phyloP scores from a whole-genome alignment of 805 yeast genomes.

The Cyberlindnera subsufficiens region DNA sequence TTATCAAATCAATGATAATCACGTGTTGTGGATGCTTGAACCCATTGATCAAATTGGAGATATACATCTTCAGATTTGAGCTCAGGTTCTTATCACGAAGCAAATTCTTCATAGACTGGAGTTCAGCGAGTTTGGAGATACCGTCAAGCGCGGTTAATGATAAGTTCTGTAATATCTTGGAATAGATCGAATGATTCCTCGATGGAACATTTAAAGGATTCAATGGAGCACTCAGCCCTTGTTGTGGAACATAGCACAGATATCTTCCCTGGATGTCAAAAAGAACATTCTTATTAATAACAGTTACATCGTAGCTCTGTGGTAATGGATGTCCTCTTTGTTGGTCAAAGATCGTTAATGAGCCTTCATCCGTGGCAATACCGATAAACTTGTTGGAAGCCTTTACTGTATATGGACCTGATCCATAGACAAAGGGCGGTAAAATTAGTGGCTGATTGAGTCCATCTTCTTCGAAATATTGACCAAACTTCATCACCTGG shows the following conservation, averaged over 20 bases:
- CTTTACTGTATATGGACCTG: slow-evolving; percentile 19
- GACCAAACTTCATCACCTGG: slow-evolving; percentile 18
- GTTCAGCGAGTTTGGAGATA: slow-evolving; percentile 40
- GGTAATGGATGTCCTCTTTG: slow-evolving; percentile 13
- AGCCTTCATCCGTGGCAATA: slow-evolving; percentile 25
- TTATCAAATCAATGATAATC: slow-evolving; percentile 41
- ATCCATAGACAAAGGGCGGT: slow-evolving; percentile 24
- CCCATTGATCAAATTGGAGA: slow-evolving; percentile 15
- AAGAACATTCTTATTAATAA: slow-evolving; percentile 33
- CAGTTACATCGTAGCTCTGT: slow-evolving; percentile 12
- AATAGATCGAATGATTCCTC: slow-evolving; percentile 17
- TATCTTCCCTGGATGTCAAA: slow-evolving; percentile 38
- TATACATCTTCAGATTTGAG: slow-evolving; percentile 8
- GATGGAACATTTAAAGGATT: slow-evolving; percentile 17
- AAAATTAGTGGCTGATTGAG: slow-evolving; percentile 14
- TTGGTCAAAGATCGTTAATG: slow-evolving; percentile 21
- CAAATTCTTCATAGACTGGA: slow-evolving; percentile 13
- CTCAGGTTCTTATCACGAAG: slow-evolving; percentile 10
- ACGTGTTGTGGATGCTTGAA: slow-evolving; percentile 26
- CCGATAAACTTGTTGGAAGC: slow-evolving; percentile 19
- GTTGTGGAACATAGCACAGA: slow-evolving; percentile 30
- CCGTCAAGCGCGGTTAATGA: slow-evolving; percentile 51
- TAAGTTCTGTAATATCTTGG: slow-evolving; percentile 35
- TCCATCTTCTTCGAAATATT: slow-evolving; percentile 10
- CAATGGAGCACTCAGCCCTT: background rate